Percentiles rank a stretch among this genome's conserved stretches.
These are phyloP conservation scores for Serendipita sp. DNA, from an alignment of 768 basidiomycete species.

Conservation along the genomic window DNA sequence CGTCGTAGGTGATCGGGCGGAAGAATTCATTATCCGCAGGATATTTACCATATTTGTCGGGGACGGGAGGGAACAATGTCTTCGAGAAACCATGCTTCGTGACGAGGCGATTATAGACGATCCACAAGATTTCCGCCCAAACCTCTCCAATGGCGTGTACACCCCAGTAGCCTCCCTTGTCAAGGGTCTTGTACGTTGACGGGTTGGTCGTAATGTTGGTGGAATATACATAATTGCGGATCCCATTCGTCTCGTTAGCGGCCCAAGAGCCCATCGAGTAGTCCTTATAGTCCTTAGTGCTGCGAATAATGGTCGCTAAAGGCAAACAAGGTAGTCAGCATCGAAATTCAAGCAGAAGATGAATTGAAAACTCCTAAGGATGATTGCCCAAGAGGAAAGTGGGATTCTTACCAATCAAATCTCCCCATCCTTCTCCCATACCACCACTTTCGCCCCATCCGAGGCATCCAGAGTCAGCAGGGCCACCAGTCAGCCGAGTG, in stretches of 20 bases:
- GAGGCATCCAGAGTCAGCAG: constrained; percentile 80
- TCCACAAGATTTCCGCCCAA: constrained; percentile 86
- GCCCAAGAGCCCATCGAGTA: constrained; percentile 95
- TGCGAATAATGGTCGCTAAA: constrained; percentile 73
- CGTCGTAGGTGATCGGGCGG: constrained; percentile 24
- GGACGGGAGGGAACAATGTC: constrained; percentile 65
- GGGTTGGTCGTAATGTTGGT: constrained; percentile 63
- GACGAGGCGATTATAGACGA: constrained; percentile 58
- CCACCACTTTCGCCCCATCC: constrained; percentile 94
- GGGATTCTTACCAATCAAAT: constrained; percentile 11
- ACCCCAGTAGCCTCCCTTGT: constrained; percentile 88
- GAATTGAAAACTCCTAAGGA: not conserved
- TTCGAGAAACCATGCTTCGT: constrained; percentile 67
- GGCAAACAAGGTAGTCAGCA: constrained; percentile 32
- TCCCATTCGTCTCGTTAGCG: constrained; percentile 56
- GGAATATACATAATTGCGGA: constrained; percentile 82
- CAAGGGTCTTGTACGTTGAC: constrained; percentile 84
- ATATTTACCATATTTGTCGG: constrained; percentile 44
- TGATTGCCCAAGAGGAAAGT: too few relatives aligned
- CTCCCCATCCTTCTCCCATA: constrained; percentile 98
- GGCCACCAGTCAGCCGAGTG: constrained; percentile 90
- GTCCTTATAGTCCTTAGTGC: constrained; percentile 55
- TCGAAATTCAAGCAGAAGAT: too few relatives aligned
- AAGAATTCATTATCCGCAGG: constrained; percentile 65
- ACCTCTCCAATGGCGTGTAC: constrained; percentile 65